Conservation (phyloP, 495 filamentous ascomycete species). For the Chaetomium tenue region DNA sequence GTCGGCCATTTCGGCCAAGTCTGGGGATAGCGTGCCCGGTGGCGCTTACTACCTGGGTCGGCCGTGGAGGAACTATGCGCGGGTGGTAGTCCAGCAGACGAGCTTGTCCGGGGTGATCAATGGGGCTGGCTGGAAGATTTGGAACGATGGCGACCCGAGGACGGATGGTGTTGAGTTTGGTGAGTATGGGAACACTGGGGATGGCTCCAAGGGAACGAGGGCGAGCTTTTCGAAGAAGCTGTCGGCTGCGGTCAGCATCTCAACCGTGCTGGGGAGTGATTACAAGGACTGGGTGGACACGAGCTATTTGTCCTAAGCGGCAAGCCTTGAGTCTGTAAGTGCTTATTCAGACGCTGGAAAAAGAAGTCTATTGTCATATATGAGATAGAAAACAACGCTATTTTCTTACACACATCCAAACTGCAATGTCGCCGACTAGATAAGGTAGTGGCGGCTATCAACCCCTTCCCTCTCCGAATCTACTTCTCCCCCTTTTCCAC, state of each 20-base stretch:
- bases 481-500: background rate
- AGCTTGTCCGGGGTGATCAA: conserved; percentile 58
- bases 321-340: too few species aligned
- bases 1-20: conserved; percentile 47
- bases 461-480: too few species aligned
- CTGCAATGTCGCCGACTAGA: too few species aligned
- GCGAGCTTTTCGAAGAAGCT: conserved; percentile 56
- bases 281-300: conserved; percentile 16
- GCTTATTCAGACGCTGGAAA: too few species aligned
- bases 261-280: conserved; percentile 48
- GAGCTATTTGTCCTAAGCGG: conserved; percentile 5
- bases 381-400: too few species aligned
- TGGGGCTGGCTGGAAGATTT: conserved; percentile 59
- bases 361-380: too few species aligned
- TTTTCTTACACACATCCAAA: background rate
- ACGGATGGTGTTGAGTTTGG: conserved; percentile 56
- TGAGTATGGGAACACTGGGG: conserved; percentile 60
- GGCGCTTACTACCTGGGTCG: conserved; percentile 62
- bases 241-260: conserved; percentile 45
- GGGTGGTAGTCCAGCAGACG: conserved; percentile 62
- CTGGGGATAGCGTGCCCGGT: conserved; percentile 45
- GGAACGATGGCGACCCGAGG: conserved; percentile 49
- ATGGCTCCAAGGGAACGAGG: conserved; percentile 56
- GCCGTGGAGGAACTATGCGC: conserved; percentile 62
- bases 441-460: too few species aligned